Base-by-base conservation (phyloP, 306 rosid genomes). In the Carpinus viminea region DNA sequence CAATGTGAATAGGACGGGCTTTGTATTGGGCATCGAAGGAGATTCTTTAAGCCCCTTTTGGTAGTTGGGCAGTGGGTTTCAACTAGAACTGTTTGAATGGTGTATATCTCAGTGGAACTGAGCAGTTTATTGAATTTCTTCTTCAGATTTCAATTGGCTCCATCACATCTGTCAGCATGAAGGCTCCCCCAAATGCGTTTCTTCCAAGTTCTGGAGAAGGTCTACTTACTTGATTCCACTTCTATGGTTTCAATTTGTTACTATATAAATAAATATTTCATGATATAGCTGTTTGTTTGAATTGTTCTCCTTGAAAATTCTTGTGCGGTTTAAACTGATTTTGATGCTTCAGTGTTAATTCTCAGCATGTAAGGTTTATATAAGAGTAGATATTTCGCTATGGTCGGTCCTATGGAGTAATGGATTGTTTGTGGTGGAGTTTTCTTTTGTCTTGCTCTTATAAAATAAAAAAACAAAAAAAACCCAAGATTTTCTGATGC, bases 201-300 rank as follows among this genome's bases (percentile, higher is more conserved):
- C 68, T 89, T 80, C 87, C 93, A 59, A 80, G 81, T 85, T 85
- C 96, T 74, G 96, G 84, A 21, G 99, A 95, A 87, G 99, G 99
- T 95, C 68, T 75, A 86, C 84, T 31, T 79, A 79, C 74, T 65
- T 73, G 77, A 53, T 46, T 77, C 77, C 69, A 48, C 43, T 54
- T 24, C 41, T 31, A 31, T 8, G 56, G 65, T 38, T 43, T 73
- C 28, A 52, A 24, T 53, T 8, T 64, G 50, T 46, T 43, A 36
- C 57, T 18, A 31, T 38, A n/a, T 41, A 41, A 66, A 41, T 68
- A 36, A n/a, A 41, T 68, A 45, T 18, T 41, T 38, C 18, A 20
- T 41, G 13, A 41, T 41, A 59, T n/a, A n/a, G 28, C 12, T 34
- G 70, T 36, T 68, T 41, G 16, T 38, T 68, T 18, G 72, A 68